phyloP scores from a whole-genome alignment of 2,329 filamentous ascomycete genomes.

The Ophiocordyceps camponoti-leonardi region DNA sequence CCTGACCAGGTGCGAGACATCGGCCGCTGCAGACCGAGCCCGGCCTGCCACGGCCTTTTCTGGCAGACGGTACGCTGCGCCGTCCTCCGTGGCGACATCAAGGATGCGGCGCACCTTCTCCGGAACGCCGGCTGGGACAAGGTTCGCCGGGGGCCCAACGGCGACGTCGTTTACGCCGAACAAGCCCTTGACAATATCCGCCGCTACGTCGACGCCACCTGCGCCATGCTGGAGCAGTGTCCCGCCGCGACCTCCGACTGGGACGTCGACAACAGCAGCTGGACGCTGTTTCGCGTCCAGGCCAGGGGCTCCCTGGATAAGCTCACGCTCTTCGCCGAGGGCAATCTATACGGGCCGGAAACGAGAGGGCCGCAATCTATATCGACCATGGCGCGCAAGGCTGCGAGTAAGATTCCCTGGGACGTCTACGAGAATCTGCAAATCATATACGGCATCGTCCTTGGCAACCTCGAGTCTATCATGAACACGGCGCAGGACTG shows the following conservation, averaged over 20 bases:
- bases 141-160: slow-evolving; percentile 49
- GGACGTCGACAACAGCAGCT: slow-evolving; percentile 68
- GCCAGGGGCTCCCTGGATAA: slow-evolving; percentile 52
- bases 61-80: slow-evolving; percentile 71
- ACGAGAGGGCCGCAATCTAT: slow-evolving; percentile 29
- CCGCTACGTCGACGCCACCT: slow-evolving; percentile 49
- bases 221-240: slow-evolving; percentile 54
- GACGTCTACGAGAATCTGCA: slow-evolving; percentile 74
- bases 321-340: slow-evolving; percentile 65
- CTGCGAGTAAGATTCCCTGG: slow-evolving; percentile 78
- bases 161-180: slow-evolving; percentile 53
- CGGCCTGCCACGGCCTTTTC: slow-evolving; percentile 59
- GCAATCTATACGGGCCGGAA: slow-evolving; percentile 22
- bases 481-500: slow-evolving; percentile 70
- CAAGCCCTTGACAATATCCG: slow-evolving; percentile 64
- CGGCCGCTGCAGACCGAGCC: slow-evolving; percentile 46
- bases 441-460: slow-evolving; percentile 62
- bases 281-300: slow-evolving; percentile 67
- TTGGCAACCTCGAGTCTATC: slow-evolving; percentile 61
- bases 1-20: slow-evolving; percentile 50
- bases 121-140: slow-evolving; percentile 62
- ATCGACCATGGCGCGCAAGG: slow-evolving; percentile 54
- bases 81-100: slow-evolving; percentile 58
- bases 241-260: slow-evolving; percentile 57
- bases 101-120: slow-evolving; percentile 49